phyloP scores from a whole-genome alignment of 495 filamentous ascomycete species.

The Bombardia bombarda region DNA sequence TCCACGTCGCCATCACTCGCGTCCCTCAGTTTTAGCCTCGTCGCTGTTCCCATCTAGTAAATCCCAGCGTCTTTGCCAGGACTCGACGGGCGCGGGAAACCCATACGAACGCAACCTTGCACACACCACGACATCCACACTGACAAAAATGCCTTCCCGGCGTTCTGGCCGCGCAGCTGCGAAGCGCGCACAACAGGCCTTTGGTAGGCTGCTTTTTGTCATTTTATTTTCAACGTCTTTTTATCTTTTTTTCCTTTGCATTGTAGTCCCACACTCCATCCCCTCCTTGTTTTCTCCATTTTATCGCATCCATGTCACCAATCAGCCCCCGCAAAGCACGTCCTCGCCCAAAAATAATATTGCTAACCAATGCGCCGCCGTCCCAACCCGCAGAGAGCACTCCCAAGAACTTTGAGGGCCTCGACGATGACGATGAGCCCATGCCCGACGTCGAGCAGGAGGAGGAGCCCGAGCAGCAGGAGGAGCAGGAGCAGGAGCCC shows the following conservation, averaged over 20 bases:
- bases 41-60: not conserved
- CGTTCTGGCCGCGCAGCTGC: conserved; percentile 25
- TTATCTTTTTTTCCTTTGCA: not conserved
- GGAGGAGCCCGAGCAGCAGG: conserved; percentile 23
- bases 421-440: conserved; percentile 41
- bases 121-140: not conserved
- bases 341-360: not conserved
- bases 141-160: conserved; percentile 21
- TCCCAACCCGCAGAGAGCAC: conserved; percentile 37
- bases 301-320: not conserved
- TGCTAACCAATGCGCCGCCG: conserved; percentile 7
- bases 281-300: not conserved
- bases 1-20: not conserved
- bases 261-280: not conserved
- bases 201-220: conserved; percentile 14
- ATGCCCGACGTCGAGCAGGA: conserved; percentile 42
- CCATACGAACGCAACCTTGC: not conserved
- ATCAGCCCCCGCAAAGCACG: not conserved
- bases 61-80: not conserved
- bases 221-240: not conserved
- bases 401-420: conserved; percentile 37
- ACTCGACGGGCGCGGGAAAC: not conserved
- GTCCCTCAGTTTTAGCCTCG: conserved; percentile 1
- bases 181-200: conserved; percentile 24
- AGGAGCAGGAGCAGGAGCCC: conserved; percentile 24